These are phyloP conservation scores for Botrytis squamosa DNA, from an alignment of 2,329 filamentous ascomycete genomes.

Conservation along the genomic window DNA sequence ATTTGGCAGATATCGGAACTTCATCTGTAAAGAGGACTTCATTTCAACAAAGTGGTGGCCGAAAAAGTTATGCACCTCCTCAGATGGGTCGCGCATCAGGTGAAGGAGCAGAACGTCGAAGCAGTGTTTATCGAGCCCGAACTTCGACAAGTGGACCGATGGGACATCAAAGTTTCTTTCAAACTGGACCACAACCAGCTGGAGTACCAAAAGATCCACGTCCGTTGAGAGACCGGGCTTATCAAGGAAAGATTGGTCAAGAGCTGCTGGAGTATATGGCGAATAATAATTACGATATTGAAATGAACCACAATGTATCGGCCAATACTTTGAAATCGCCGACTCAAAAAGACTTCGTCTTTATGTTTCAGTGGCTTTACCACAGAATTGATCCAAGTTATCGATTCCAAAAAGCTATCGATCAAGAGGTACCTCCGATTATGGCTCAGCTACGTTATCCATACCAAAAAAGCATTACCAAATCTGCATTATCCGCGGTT, in stretches of 20 bases:
- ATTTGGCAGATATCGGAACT: constrained; percentile 74
- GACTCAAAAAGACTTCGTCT: constrained; percentile 97
- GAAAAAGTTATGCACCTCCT: constrained; percentile 59
- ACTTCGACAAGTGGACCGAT: constrained; percentile 66
- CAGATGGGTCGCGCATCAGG: constrained; percentile 35
- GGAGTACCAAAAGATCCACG: constrained; percentile 84
- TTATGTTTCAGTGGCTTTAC: constrained; percentile 98
- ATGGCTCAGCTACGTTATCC: constrained; percentile 93
- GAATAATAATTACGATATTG: constrained; percentile 93
- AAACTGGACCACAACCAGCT: constrained; percentile 76
- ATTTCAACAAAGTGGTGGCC: constrained; percentile 61
- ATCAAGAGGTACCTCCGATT: constrained; percentile 89
- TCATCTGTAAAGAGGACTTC: constrained; percentile 85
- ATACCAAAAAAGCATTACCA: constrained; percentile 92
- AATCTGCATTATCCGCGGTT: constrained; percentile 91
- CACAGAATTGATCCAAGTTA: constrained; percentile 93
- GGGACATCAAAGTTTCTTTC: constrained; percentile 90
- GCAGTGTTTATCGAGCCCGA: constrained; percentile 77
- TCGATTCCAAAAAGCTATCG: constrained; percentile 89
- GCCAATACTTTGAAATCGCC: constrained; percentile 90
- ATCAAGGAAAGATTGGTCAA: constrained; percentile 78
- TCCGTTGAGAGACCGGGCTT: constrained; percentile 76
- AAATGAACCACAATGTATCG: constrained; percentile 92
- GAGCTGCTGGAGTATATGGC: constrained; percentile 90
- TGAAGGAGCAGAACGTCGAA: constrained; percentile 62